These are phyloP conservation scores for Alternaria tenuissima DNA, from an alignment of 2,329 filamentous ascomycete species.

Conservation along the genomic window DNA sequence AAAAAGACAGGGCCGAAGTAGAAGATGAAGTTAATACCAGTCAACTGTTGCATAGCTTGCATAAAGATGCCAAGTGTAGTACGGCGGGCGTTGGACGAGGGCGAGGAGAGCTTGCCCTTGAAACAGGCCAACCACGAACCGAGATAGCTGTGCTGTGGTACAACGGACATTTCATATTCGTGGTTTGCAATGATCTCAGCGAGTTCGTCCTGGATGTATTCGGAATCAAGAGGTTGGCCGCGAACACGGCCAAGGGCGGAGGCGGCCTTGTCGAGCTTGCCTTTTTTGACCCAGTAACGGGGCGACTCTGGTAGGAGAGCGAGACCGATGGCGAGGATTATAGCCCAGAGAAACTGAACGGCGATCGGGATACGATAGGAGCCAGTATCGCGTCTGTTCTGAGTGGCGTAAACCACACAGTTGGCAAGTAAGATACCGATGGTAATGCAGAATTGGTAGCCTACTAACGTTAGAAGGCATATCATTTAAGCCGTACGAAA, in stretches of 20 bases:
- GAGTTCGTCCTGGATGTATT: constrained; percentile 81
- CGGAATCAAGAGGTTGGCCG: constrained; percentile 76
- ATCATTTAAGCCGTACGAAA: background rate
- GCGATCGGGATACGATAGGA: constrained; percentile 81
- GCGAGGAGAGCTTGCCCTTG: constrained; percentile 59
- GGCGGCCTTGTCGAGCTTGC: constrained; percentile 71
- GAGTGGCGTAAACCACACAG: constrained; percentile 76
- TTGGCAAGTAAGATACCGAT: constrained; percentile 80
- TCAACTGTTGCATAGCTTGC: constrained; percentile 66
- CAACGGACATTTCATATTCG: constrained; percentile 77
- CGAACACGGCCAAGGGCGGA: constrained; percentile 73
- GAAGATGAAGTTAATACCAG: constrained; percentile 84
- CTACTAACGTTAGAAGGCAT: background rate
- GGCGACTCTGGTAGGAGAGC: constrained; percentile 84
- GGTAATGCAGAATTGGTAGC: constrained; percentile 84
- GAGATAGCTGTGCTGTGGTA: constrained; percentile 46
- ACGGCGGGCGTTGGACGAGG: constrained; percentile 61
- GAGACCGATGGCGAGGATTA: constrained; percentile 77
- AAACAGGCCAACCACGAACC: constrained; percentile 73
- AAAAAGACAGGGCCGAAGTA: constrained; percentile 78
- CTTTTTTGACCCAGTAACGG: constrained; percentile 85
- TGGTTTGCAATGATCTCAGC: constrained; percentile 92
- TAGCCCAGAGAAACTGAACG: constrained; percentile 82
- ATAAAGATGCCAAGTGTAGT: constrained; percentile 58
- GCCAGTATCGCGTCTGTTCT: constrained; percentile 69